phyloP scores from a whole-genome alignment of 2,329 filamentous ascomycete genomes.

The Microdochium paspali region DNA sequence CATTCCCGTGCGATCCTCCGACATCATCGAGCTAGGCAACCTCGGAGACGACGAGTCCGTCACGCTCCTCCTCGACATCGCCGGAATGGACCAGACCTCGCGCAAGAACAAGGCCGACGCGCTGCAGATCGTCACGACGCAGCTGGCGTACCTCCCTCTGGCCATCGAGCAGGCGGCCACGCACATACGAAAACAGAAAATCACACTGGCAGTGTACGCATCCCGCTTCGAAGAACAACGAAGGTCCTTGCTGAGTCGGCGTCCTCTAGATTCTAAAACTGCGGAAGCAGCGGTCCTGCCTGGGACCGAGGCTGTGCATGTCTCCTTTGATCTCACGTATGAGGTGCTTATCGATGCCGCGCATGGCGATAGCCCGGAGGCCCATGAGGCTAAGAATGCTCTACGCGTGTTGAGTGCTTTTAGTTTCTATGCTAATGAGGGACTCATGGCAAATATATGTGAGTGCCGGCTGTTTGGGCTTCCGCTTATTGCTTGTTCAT shows the following conservation, averaged over 20 bases:
- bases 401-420: slow-evolving; percentile 15
- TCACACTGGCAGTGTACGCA: slow-evolving; percentile 8
- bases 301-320: slow-evolving; percentile 4
- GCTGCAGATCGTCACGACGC: slow-evolving; percentile 6
- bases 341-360: slow-evolving; percentile 5
- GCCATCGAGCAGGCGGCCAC: slow-evolving; percentile 17
- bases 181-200: slow-evolving; percentile 4
- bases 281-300: background rate
- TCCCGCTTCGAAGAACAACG: slow-evolving; percentile 3
- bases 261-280: slow-evolving; percentile 1
- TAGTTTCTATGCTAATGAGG: slow-evolving; percentile 18
- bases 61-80: slow-evolving; percentile 8
- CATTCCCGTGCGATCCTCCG: slow-evolving; percentile 1
- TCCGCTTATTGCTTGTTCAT: too few relatives aligned
- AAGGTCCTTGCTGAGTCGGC: slow-evolving; percentile 5
- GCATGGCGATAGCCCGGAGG: background rate
- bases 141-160: slow-evolving; percentile 15
- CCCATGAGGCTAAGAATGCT: slow-evolving; percentile 7
- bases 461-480: too few relatives aligned
- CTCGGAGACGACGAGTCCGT: slow-evolving; percentile 7
- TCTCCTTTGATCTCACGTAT: slow-evolving; percentile 15
- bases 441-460: slow-evolving; percentile 5
- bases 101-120: background rate
- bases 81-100: background rate
- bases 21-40: slow-evolving; percentile 4